Conservation (phyloP, 2,329 filamentous ascomycete genomes). For the Diaporthe sp. region DNA sequence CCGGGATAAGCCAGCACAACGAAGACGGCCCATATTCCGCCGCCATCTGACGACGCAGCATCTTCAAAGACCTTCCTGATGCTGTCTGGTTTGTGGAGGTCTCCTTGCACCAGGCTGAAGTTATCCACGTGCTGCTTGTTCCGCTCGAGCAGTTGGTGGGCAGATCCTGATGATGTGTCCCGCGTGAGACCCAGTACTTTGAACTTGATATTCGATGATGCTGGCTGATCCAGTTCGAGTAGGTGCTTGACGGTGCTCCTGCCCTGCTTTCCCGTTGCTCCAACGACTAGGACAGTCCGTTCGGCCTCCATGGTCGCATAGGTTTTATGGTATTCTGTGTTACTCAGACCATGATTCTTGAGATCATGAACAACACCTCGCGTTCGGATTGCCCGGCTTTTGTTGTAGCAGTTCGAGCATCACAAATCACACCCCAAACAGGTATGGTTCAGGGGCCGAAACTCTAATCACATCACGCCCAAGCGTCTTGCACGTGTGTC, state of each 20-base stretch:
- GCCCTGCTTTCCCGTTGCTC: conserved; percentile 6
- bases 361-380: fast-evolving
- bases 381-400: neutral
- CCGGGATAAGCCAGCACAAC: conserved; percentile 7
- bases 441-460: neutral
- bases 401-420: neutral
- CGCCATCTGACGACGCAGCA: neutral
- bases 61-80: conserved; percentile 9
- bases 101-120: neutral
- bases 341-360: neutral
- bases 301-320: neutral
- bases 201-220: neutral
- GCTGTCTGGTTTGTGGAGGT: conserved; percentile 5
- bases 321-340: neutral
- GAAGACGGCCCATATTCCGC: conserved; percentile 12
- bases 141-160: neutral
- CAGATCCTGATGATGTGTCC: neutral
- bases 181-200: neutral
- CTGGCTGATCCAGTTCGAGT: neutral
- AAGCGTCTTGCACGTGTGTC: too few species aligned
- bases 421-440: neutral
- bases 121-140: neutral
- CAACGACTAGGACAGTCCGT: conserved; percentile 1
- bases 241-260: neutral
- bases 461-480: conserved; percentile 1